Evolutionary conservation across 2,329 filamentous ascomycete species (phyloP).

Genomic region (Zymoseptoria brevis): DNA sequence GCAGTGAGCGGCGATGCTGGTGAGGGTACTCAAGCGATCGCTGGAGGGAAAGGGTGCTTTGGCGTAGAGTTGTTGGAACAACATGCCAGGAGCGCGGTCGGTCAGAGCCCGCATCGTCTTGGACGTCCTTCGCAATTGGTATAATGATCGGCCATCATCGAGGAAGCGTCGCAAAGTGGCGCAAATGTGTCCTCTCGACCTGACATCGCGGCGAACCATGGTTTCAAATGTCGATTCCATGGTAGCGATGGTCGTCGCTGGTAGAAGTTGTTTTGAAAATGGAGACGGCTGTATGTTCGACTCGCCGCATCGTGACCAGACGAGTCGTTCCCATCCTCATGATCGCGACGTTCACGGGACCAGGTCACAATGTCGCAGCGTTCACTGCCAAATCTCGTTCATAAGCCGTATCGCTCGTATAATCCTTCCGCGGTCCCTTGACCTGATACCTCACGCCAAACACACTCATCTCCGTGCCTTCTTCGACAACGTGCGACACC

Average conservation of each 20-base stretch:
- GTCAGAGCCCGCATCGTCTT: conserved; percentile 10
- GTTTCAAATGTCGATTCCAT: conserved; percentile 19
- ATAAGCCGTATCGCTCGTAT: conserved; percentile 32
- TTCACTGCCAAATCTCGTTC: conserved; percentile 10
- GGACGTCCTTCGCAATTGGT: conserved; percentile 13
- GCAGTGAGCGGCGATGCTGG: conserved; percentile 11
- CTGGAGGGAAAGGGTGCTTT: conserved; percentile 6
- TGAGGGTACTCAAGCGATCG: neutral
- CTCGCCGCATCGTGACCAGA: neutral
- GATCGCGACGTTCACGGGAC: neutral
- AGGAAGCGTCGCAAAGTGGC: conserved; percentile 9
- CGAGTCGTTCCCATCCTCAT: neutral
- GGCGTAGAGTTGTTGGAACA: conserved; percentile 14
- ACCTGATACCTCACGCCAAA: conserved; percentile 32
- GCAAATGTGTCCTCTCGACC: conserved; percentile 5
- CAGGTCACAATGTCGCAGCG: neutral
- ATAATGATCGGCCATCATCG: conserved; percentile 9
- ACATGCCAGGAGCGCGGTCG: conserved; percentile 6
- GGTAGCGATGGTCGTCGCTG: neutral
- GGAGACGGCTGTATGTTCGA: neutral
- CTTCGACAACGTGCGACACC: conserved; percentile 24
- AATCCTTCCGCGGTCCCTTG: conserved; percentile 32
- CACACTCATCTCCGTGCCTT: conserved; percentile 22
- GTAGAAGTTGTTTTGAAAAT: neutral
- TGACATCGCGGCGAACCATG: conserved; percentile 8